Evolutionary conservation across 768 basidiomycete species (phyloP).

Genomic region (Phlebiopsis gigantea): DNA sequence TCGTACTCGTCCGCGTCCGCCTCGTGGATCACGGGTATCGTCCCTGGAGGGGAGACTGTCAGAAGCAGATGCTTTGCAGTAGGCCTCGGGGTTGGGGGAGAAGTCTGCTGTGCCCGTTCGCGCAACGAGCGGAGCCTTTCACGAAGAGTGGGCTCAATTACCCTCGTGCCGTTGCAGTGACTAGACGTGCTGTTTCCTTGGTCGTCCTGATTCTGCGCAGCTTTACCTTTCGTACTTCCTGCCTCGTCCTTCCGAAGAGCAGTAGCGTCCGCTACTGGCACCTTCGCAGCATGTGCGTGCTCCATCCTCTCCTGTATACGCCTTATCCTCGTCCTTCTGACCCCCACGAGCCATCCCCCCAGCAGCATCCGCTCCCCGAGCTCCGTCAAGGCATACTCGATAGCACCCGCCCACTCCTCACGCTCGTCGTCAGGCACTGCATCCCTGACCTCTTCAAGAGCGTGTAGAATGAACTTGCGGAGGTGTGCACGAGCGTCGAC

Average conservation of each 20-base stretch:
- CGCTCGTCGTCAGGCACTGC: conserved; percentile 10
- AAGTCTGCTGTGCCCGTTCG: conserved; percentile 24
- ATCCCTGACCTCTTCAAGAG: conserved; percentile 18
- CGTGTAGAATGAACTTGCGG: conserved; percentile 19
- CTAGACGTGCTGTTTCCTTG: background rate
- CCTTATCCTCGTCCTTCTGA: conserved; percentile 28
- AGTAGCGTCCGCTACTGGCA: conserved; percentile 1
- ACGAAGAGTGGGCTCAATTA: background rate
- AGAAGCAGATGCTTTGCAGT: conserved; percentile 45
- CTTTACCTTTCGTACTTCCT: conserved; percentile 14
- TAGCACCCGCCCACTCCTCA: conserved; percentile 38
- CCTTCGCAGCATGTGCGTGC: conserved; percentile 18
- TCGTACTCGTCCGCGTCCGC: conserved; percentile 36
- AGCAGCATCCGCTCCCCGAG: conserved; percentile 34
- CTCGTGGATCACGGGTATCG: conserved; percentile 1
- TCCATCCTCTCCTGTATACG: conserved; percentile 16
- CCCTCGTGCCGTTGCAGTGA: background rate
- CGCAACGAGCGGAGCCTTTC: conserved; percentile 20
- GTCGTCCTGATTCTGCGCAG: background rate
- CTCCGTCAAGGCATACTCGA: conserved; percentile 45
- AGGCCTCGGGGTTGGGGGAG: conserved; percentile 25
- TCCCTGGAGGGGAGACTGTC: conserved; percentile 37
- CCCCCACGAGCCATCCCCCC: conserved; percentile 43
- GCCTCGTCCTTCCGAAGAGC: conserved; percentile 13
- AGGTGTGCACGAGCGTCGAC: conserved; percentile 24